Percentiles rank a stretch among this genome's conserved stretches.
phyloP scores from a whole-genome alignment of 441 rosid genomes.

The Adansonia grandidieri region DNA sequence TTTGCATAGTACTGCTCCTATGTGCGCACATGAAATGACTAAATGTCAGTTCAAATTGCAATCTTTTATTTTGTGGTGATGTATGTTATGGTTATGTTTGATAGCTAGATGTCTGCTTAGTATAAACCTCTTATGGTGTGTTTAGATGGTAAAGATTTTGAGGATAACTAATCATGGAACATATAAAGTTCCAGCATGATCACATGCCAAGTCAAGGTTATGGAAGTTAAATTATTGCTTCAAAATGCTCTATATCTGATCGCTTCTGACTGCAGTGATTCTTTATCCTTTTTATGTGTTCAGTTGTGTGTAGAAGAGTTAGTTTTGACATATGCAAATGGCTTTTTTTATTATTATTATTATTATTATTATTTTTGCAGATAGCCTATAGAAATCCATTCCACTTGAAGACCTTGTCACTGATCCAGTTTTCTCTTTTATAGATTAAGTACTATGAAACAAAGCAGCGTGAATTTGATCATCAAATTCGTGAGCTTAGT shows the following conservation, averaged over 20 bases:
- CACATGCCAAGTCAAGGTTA: slow-evolving; percentile 4
- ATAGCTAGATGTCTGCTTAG: neutral
- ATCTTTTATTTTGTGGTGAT: slow-evolving; percentile 1
- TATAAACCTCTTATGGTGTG: neutral
- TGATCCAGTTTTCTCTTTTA: slow-evolving; percentile 27
- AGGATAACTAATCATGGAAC: neutral
- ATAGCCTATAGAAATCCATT: slow-evolving; percentile 7
- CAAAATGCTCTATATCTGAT: slow-evolving; percentile 8
- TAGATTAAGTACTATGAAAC: slow-evolving; percentile 64
- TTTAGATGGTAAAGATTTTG: slow-evolving; percentile 12
- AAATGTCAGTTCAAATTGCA: neutral
- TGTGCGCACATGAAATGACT: slow-evolving; percentile 3
- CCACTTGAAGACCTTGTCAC: neutral
- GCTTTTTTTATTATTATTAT: neutral
- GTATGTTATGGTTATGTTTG: neutral
- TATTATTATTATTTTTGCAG: neutral
- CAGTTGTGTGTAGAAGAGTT: neutral
- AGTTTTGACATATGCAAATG: neutral
- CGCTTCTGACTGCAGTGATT: neutral
- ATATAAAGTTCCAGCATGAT: neutral
- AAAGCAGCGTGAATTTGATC: slow-evolving; percentile 40
- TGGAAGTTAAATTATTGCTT: slow-evolving; percentile 8
- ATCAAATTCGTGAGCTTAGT: slow-evolving; percentile 57
- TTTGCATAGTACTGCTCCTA: neutral
- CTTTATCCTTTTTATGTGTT: neutral